Percentiles rank a stretch among this genome's conserved stretches.
These are phyloP conservation scores for Sequoiadendron giganteum DNA, from an alignment of 75 land plant genomes.

Conservation along the genomic window DNA sequence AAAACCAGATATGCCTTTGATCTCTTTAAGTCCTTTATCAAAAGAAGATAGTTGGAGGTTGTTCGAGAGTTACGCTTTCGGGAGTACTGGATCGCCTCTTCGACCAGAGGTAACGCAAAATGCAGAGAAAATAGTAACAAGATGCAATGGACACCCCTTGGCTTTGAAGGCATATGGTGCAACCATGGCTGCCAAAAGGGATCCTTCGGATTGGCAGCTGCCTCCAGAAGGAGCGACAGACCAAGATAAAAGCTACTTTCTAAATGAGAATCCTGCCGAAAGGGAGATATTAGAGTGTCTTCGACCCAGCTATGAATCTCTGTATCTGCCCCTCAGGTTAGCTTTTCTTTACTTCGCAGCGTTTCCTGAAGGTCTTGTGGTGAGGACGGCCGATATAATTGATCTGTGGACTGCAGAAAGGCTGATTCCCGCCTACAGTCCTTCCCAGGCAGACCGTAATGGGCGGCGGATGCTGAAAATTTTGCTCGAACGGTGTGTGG, in stretches of 20 bases:
- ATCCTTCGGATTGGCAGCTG: background rate
- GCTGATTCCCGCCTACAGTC: background rate
- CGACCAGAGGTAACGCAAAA: background rate
- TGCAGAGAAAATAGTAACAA: background rate
- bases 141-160: background rate
- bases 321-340: background rate
- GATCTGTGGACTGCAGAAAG: background rate
- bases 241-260: background rate
- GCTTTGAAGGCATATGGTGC: background rate
- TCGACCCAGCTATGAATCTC: background rate
- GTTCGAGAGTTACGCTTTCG: background rate
- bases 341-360: background rate
- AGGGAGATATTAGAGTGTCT: background rate
- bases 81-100: background rate
- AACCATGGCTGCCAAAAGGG: background rate
- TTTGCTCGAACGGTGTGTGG: background rate
- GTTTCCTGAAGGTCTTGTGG: background rate
- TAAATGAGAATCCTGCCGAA: background rate
- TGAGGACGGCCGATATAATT: background rate
- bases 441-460: background rate
- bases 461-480: background rate
- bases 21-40: background rate
- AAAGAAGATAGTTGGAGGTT: background rate
- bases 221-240: background rate
- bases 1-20: background rate